Evolutionary conservation across 2,329 filamentous ascomycete genomes (phyloP).

Genomic region (Teratosphaeria viscida): DNA sequence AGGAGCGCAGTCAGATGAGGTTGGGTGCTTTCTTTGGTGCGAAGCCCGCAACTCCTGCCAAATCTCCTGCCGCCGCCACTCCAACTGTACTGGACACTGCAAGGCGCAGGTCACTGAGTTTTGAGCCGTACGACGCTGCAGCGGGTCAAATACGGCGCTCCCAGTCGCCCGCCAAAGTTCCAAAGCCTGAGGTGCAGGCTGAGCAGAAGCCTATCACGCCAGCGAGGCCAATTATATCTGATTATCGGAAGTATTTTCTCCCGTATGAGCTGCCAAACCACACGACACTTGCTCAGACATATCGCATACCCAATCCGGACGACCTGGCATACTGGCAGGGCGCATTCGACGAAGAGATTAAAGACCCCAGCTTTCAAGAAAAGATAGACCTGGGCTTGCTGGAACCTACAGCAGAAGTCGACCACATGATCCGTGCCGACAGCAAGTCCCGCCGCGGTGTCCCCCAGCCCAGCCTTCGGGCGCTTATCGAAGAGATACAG

Average conservation of each 20-base stretch:
- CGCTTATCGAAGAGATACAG: constrained; percentile 34
- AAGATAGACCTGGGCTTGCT: constrained; percentile 22
- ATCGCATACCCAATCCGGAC: constrained; percentile 17
- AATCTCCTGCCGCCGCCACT: constrained; percentile 7
- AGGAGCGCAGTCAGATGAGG: constrained; percentile 24
- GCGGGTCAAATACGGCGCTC: constrained; percentile 15
- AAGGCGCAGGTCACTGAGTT: constrained; percentile 27
- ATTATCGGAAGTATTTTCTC: constrained; percentile 56
- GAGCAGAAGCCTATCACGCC: constrained; percentile 19
- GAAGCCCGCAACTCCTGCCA: constrained; percentile 27
- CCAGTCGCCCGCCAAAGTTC: constrained; percentile 16
- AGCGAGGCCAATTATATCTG: constrained; percentile 23
- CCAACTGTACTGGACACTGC: constrained; percentile 13
- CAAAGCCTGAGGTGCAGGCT: constrained; percentile 1
- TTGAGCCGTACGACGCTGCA: constrained; percentile 20
- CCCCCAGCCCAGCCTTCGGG: constrained; percentile 10
- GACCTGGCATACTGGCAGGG: constrained; percentile 16
- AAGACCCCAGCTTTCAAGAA: constrained; percentile 18
- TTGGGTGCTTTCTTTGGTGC: constrained; percentile 35
- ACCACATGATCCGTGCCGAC: constrained; percentile 5
- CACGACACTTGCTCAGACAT: constrained; percentile 57
- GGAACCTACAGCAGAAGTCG: constrained; percentile 4
- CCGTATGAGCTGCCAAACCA: constrained; percentile 70
- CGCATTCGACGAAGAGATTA: constrained; percentile 20
- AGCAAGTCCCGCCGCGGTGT: constrained; percentile 8